phyloP scores from a whole-genome alignment of 768 basidiomycete genomes.

The Auriscalpium orientale region DNA sequence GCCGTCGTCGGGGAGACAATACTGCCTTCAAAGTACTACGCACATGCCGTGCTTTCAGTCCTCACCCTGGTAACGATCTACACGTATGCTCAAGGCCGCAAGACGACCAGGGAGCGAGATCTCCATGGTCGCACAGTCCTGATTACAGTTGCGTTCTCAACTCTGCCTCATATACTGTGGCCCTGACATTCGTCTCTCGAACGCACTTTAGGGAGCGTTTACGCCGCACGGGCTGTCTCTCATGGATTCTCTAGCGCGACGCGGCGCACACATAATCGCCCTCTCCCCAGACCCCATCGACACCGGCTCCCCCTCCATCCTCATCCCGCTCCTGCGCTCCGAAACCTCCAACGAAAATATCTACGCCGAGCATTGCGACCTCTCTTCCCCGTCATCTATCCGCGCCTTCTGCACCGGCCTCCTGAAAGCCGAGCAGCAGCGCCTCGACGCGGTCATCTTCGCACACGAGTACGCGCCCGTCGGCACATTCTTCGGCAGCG shows the following conservation, averaged over 20 bases:
- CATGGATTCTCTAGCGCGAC: conserved; percentile 55
- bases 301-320: conserved; percentile 43
- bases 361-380: conserved; percentile 73
- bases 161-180: not conserved
- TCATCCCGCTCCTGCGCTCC: conserved; percentile 59
- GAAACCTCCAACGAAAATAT: conserved; percentile 70
- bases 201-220: conserved; percentile 55
- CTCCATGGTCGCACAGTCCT: conserved; percentile 66
- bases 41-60: conserved; percentile 41
- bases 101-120: conserved; percentile 66
- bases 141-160: conserved; percentile 48
- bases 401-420: conserved; percentile 64
- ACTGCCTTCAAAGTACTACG: conserved; percentile 51
- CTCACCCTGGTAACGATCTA: conserved; percentile 40
- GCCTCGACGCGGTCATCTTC: conserved; percentile 75
- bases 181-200: not conserved
- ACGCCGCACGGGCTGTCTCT: conserved; percentile 66
- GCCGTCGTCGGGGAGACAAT: conserved; percentile 31
- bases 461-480: conserved; percentile 70
- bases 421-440: conserved; percentile 51
- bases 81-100: conserved; percentile 59
- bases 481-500: conserved; percentile 36
- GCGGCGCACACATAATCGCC: conserved; percentile 76
- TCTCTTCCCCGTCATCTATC: conserved; percentile 58
- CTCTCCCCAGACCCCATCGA: conserved; percentile 55